A percentile compares a stretch with the other conserved stretches of the same genome.
These are phyloP conservation scores for Yamadazyma kitorensis DNA, from an alignment of 805 yeast species.

Conservation along the genomic window DNA sequence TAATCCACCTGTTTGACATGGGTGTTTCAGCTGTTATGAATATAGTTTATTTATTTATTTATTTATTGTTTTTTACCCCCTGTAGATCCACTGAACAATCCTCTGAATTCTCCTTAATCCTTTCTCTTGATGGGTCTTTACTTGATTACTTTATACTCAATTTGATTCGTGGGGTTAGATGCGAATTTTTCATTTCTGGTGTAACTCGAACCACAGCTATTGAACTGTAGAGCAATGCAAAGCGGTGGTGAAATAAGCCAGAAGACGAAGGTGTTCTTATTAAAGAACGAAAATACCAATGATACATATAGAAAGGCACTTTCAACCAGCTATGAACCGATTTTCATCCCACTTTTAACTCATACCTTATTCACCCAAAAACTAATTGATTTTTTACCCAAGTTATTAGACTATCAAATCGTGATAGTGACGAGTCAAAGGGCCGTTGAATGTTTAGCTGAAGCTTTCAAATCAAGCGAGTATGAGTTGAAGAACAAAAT, in stretches of 20 bases:
- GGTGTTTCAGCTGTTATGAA: not conserved
- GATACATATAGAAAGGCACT: slow-evolving; percentile 23
- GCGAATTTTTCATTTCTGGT: too few species aligned
- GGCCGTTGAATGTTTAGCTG: slow-evolving; percentile 77
- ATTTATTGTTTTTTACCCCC: too few species aligned
- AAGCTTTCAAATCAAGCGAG: slow-evolving; percentile 32
- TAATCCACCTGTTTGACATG: too few species aligned
- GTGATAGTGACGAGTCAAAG: slow-evolving; percentile 85
- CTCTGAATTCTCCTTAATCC: too few species aligned
- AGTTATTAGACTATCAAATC: slow-evolving; percentile 30
- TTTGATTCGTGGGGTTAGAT: too few species aligned
- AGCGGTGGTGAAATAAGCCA: too few species aligned
- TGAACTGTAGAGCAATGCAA: too few species aligned
- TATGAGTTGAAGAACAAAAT: slow-evolving; percentile 18
- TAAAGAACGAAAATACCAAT: slow-evolving; percentile 63
- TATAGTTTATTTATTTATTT: slow-evolving; percentile 7
- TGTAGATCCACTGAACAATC: too few species aligned
- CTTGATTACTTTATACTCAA: too few species aligned
- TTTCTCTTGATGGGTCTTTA: too few species aligned
- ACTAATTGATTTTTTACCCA: slow-evolving; percentile 42
- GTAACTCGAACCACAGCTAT: too few species aligned
- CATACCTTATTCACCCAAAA: slow-evolving; percentile 53
- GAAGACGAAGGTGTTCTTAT: slow-evolving; percentile 44
- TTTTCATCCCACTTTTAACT: slow-evolving; percentile 70
- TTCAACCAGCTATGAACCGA: slow-evolving; percentile 19